Conservation (phyloP, 352 stramenopile genomes). For the Globisporangium paroecandrum region DNA sequence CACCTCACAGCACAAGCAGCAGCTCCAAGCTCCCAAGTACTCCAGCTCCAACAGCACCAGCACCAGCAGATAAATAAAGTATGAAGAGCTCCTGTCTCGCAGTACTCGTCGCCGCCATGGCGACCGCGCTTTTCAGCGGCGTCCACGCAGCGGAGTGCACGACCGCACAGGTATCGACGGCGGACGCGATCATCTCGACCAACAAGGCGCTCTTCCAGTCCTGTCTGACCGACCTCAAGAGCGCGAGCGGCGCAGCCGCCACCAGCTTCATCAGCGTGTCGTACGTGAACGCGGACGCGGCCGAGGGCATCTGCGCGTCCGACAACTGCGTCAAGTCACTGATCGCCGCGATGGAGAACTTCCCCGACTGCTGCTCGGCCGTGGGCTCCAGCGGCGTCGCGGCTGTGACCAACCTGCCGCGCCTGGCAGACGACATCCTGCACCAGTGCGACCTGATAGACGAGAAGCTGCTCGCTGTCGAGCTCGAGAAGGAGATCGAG, state of each 20-base stretch:
- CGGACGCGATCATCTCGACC: slow-evolving; percentile 12
- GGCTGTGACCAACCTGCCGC: slow-evolving; percentile 19
- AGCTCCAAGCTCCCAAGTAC: not conserved
- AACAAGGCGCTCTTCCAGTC: slow-evolving; percentile 21
- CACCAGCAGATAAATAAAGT: not conserved
- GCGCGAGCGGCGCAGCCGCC: not conserved
- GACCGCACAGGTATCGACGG: slow-evolving; percentile 6
- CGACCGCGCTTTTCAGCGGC: not conserved
- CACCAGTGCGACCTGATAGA: slow-evolving; percentile 25
- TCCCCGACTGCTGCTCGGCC: slow-evolving; percentile 24
- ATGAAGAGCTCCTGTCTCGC: slow-evolving; percentile 12
- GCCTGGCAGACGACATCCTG: slow-evolving; percentile 24
- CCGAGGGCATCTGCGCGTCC: slow-evolving; percentile 17
- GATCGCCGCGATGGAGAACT: slow-evolving; percentile 26
- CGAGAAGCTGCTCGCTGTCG: slow-evolving; percentile 14
- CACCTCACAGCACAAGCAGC: not conserved
- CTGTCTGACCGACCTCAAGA: slow-evolving; percentile 16
- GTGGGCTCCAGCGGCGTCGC: slow-evolving; percentile 5
- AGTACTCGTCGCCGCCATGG: not conserved
- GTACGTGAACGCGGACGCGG: slow-evolving; percentile 11
- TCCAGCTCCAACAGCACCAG: not conserved
- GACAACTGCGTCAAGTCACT: slow-evolving; percentile 21
- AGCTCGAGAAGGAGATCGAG: slow-evolving; percentile 20
- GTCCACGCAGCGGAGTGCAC: slow-evolving; percentile 11
- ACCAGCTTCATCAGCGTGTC: slow-evolving; percentile 20